Conservation (phyloP, 2,329 filamentous ascomycete genomes). For the Clarireedia paspali region DNA sequence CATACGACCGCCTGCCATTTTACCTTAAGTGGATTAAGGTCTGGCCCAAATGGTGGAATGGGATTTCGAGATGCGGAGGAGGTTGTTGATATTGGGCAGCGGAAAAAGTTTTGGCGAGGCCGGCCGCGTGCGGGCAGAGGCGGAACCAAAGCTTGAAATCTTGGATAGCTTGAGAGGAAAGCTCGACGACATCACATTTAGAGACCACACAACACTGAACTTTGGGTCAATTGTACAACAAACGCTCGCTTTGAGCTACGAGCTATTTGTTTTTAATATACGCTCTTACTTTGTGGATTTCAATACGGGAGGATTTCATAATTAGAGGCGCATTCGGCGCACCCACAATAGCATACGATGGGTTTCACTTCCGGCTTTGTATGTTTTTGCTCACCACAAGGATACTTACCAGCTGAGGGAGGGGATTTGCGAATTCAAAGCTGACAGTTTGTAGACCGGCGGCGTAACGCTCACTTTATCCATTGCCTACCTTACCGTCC, state of each 20-base stretch:
- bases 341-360: conserved; percentile 39
- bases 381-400: conserved; percentile 30
- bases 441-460: conserved; percentile 49
- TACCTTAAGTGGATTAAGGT: conserved; percentile 12
- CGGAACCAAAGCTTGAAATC: not conserved
- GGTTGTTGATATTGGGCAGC: not conserved
- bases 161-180: not conserved
- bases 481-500: conserved; percentile 62
- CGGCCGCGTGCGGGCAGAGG: not conserved
- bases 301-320: not conserved
- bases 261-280: conserved; percentile 11
- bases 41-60: not conserved
- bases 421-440: not conserved
- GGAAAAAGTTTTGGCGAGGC: conserved; percentile 19
- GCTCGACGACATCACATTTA: conserved; percentile 9
- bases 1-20: conserved; percentile 77
- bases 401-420: no score
- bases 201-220: not conserved
- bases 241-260: conserved; percentile 17
- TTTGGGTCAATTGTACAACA: conserved; percentile 3
- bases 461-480: conserved; percentile 70
- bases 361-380: conserved; percentile 71
- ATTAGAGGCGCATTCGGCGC: conserved; percentile 14
- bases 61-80: not conserved
- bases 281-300: not conserved